Evolutionary conservation across 2,329 filamentous ascomycete species (phyloP), one percentile per base, ranked within the genome.

Genomic region (Chaetomium sp.): DNA sequence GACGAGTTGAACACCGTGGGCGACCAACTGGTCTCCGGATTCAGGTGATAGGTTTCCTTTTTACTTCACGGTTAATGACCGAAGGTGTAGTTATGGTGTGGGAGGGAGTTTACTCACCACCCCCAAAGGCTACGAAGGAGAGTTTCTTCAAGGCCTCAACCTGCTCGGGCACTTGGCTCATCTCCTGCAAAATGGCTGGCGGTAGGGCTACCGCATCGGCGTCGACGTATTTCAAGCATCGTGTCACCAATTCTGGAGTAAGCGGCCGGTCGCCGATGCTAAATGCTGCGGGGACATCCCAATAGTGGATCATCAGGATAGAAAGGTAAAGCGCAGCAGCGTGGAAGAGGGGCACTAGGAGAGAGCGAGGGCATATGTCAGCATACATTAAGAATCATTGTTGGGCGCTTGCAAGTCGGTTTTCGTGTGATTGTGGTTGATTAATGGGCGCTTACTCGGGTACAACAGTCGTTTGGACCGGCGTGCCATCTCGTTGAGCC

Each of bases 181-280:
- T 67, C 1, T 77, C 74, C 46, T 76, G 75, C 1, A 79, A 53
- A 12, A 77, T 66, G 0, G 71, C 68, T 0, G 75, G 75, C 1
- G 74, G 67, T 8, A 73, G 56, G 0, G 71, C 11, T 0, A 65
- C 56, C 1, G 64, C 61, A 11, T 72, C 65, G 0, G 65, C 61
- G 0, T 64, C 55, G 4, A 63, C 57, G 27, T 69, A 38, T 0
- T 66, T 43, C 4, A 74, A 45, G 9, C 67, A 68, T 10, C 72
- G 67, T 0, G 67, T 27, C 1, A 69, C 65, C 1, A 70, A 49
- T 14, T 72, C 71, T 0, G 70, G 57, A 0, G 67, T 71, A 1
- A 75, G 51, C 0, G 72, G 70, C 2, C 68, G 66, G 19, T 70
- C 68, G 1, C 66, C 45, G 1, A 70, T 63, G 1, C 66, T 62